Evolutionary conservation across 1,139 yeast genomes (phyloP).

Genomic region (Candida neerlandica): DNA sequence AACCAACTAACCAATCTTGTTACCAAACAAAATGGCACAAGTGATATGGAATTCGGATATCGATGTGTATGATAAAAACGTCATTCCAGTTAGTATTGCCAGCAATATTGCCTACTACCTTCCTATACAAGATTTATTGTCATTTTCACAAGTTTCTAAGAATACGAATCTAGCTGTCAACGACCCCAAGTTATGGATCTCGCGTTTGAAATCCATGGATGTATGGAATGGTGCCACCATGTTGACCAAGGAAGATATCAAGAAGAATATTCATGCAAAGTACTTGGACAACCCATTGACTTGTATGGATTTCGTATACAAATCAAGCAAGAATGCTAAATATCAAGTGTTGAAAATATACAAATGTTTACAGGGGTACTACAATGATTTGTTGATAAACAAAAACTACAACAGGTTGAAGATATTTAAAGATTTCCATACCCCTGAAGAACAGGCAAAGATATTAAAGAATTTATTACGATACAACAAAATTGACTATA

Average conservation of each 20-base stretch:
- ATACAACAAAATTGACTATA: conserved; percentile 42
- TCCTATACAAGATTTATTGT: conserved; percentile 38
- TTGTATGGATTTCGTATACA: conserved; percentile 42
- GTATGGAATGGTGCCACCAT: conserved; percentile 41
- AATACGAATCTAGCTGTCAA: conserved; percentile 41
- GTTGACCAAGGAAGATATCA: conserved; percentile 13
- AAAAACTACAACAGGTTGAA: conserved; percentile 49
- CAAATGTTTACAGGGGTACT: conserved; percentile 44
- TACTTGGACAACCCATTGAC: conserved; percentile 33
- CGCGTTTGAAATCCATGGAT: conserved; percentile 49
- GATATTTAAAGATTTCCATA: conserved; percentile 48
- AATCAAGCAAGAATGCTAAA: conserved; percentile 45
- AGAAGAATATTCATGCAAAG: conserved; percentile 6
- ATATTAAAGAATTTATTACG: conserved; percentile 42
- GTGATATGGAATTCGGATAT: conserved; percentile 53
- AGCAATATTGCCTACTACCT: conserved; percentile 37
- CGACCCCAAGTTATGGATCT: conserved; percentile 53
- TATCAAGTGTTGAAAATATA: conserved; percentile 46
- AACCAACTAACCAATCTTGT: not conserved
- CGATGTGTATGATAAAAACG: conserved; percentile 47
- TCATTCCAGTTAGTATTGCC: conserved; percentile 46
- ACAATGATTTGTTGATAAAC: conserved; percentile 49
- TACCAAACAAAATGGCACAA: conserved; percentile 38
- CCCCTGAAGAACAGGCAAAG: conserved; percentile 53
- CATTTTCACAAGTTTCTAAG: conserved; percentile 39